phyloP scores from a whole-genome alignment of 2,329 filamentous ascomycete genomes.

The Microdochium nivale region DNA sequence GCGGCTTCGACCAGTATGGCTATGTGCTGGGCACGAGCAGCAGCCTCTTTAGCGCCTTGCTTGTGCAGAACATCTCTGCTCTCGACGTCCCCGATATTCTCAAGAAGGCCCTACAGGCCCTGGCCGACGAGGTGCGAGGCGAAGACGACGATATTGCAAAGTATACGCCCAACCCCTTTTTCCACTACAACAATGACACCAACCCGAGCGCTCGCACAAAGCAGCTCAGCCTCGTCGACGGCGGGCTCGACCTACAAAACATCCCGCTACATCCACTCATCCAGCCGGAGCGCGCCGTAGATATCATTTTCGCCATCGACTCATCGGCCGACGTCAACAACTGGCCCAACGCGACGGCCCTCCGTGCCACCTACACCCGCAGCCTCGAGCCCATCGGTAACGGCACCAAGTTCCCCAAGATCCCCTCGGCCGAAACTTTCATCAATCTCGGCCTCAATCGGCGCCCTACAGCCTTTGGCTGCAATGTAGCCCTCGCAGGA shows the following conservation, averaged over 20 bases:
- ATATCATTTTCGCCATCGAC: constrained; percentile 76
- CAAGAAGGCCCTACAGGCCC: constrained; percentile 36
- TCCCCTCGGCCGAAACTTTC: constrained; percentile 71
- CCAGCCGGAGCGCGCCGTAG: constrained; percentile 61
- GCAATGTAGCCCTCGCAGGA: constrained; percentile 62
- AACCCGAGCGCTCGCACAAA: constrained; percentile 46
- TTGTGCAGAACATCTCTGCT: constrained; percentile 52
- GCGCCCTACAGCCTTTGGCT: constrained; percentile 74
- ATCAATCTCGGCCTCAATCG: constrained; percentile 68
- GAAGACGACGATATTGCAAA: constrained; percentile 65
- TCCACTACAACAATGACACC: constrained; percentile 47
- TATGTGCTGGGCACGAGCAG: constrained; percentile 82
- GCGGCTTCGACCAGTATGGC: constrained; percentile 74
- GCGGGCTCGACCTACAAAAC: constrained; percentile 71
- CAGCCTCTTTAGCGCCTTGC: constrained; percentile 72
- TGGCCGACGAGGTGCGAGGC: constrained; percentile 33
- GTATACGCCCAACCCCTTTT: constrained; percentile 71
- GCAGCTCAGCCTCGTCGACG: constrained; percentile 66
- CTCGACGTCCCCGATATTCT: constrained; percentile 38
- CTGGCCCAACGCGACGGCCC: constrained; percentile 71
- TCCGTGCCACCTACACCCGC: constrained; percentile 67
- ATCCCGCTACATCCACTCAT: constrained; percentile 72
- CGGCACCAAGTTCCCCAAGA: constrained; percentile 59
- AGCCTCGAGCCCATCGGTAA: constrained; percentile 48
- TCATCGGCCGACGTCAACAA: constrained; percentile 62